Evolutionary conservation across 129 eudicot genomes (phyloP), one percentile per base, ranked within the genome.

Genomic region (Flaveria trinervia): DNA sequence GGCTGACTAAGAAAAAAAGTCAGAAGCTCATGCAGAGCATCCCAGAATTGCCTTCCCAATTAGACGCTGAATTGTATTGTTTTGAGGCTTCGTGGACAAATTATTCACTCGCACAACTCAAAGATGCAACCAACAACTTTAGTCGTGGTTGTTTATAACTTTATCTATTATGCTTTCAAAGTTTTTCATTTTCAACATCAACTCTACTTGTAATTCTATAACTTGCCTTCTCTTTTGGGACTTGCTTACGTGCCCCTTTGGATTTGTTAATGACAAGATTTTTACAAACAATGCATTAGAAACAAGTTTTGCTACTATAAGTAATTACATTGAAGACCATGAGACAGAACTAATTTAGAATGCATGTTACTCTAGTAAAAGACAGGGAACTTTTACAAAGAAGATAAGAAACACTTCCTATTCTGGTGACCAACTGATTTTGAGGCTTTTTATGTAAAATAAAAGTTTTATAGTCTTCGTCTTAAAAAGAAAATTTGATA

Each of bases 21-120:
- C 73, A 88, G 77, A 72, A 80, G 72, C 62, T 84, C 48, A 74
- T 64, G 43, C 74, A 77, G 18, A 83, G 88, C 69, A 65, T 85
- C 76, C 83, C 96, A 12, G 78, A 80, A 41, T 17, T 89, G 17
- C 76, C 87, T 36, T 74, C 91, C 26, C 68, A 43, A n/a, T 9
- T 78, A 15, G 98, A 88, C 20, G 76, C 85, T 16, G 88, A 87
- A 13, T 73, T 91, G 65, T 83, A 83, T 69, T 89, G 89, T 84
- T 88, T 93, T 33, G 88, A 89, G 75, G 72, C 97, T 68, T 79
- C 92, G 3, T 93, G 98, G 98, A 84, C 65, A 39, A 90, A 89
- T 72, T 93, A 82, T 84, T 77, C 89, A 67, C 91, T 90, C 16
- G 9, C 85, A 11, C 89, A 93, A 61, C 88, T 93, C 18, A 25